Base-by-base conservation (phyloP, 1,284 basidiomycete genomes). In the Sporisorium graminicola region DNA sequence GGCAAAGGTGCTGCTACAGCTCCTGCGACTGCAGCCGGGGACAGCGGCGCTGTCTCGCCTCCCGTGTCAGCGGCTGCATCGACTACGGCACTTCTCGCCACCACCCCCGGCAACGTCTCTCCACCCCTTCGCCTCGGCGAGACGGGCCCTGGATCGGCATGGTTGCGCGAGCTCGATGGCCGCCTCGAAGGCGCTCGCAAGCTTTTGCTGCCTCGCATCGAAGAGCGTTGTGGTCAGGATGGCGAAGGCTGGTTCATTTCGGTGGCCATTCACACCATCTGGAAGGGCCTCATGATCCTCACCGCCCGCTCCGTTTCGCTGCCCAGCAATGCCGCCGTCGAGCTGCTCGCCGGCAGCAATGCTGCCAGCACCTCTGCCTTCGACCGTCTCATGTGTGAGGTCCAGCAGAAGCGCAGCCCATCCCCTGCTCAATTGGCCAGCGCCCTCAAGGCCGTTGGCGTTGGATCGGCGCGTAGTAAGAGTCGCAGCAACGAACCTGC, bases 161-260 rank as follows among this genome's bases (percentile, higher is more conserved):
- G 83, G 83, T 44, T 79, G 40, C 67, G 77, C 35, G 83, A 85
- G 47, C 69, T 85, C 24, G 81, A 84, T 47, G 82, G 72, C 16
- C 77, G 82, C 14, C 70, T 84, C 3, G 83, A 84, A 44, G 82
- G 71, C 13, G 77, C 75, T 9, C 70, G 83, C 22, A 68, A 76
- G 35, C 65, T 85, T 1, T 68, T 85, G 6, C 54, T 82, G 40
- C 74, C 83, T 31, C 81, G 83, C 24, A 78, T 85, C 53, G 80
- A 78, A 26, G 81, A 79, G 52, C 66, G 82, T 18, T 83, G 81
- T 33, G 80, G 81, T 20, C 73, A 82, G 35, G 82, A 84, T 55
- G 83, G 83, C 35, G 81, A 83, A 20, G 82, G 78, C 2, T 85
- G 83, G 83, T 84, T 82, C 71, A 82, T 84, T 57, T 82, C 82